phyloP scores from a whole-genome alignment of 257 asterid species.

The Solanum dulcamara region DNA sequence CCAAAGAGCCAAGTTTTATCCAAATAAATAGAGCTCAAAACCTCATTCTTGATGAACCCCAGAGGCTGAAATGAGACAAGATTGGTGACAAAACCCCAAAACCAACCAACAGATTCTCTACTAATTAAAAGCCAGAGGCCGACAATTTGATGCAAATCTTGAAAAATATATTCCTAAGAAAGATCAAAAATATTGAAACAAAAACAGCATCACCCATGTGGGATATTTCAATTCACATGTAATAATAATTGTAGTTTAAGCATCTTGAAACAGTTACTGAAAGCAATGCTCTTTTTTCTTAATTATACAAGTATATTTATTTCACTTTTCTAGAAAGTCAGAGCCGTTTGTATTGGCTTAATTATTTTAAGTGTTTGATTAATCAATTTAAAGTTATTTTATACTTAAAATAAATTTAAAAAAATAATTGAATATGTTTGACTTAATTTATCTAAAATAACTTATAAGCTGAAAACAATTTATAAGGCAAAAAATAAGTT shows the following conservation, averaged over 20 bases:
- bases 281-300: neutral
- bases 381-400: too few species aligned
- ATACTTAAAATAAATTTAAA: too few species aligned
- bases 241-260: neutral
- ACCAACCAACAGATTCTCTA: neutral
- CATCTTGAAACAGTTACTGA: slow-evolving; percentile 6
- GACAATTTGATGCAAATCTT: neutral
- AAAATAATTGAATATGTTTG: too few species aligned
- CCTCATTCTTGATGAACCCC: slow-evolving; percentile 7
- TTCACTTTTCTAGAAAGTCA: neutral
- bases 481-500: too few species aligned
- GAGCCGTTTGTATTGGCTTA: too few species aligned
- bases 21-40: slow-evolving; percentile 2
- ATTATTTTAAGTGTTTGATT: too few species aligned
- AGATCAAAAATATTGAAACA: neutral
- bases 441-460: too few species aligned
- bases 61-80: slow-evolving; percentile 8
- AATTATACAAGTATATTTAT: neutral
- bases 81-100: neutral
- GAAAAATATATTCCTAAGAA: neutral
- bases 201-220: neutral
- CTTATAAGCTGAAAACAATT: too few species aligned
- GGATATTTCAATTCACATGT: neutral
- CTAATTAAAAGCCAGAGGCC: neutral
- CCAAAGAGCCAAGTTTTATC: neutral